These are phyloP conservation scores for Adenanthera pavonina DNA, from an alignment of 306 rosid species.

Conservation along the genomic window DNA sequence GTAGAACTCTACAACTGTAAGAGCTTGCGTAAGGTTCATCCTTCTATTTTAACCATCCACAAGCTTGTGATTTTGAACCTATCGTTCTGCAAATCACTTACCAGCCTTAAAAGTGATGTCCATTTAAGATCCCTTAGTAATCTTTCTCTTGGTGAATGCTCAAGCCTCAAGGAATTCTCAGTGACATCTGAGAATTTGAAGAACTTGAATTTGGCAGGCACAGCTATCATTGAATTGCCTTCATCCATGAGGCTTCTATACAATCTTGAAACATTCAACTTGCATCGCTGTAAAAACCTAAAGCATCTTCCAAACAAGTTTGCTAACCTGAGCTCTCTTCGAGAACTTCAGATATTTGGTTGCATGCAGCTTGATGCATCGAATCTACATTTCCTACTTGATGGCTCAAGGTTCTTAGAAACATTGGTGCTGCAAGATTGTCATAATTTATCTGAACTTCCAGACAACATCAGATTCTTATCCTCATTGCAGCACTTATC, in stretches of 20 bases:
- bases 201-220: not conserved
- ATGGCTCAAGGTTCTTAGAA: not conserved
- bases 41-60: slow-evolving; percentile 12
- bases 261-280: not conserved
- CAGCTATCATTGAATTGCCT: slow-evolving; percentile 1
- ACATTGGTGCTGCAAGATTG: not conserved
- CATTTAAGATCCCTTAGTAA: not conserved
- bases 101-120: slow-evolving; percentile 3
- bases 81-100: not conserved
- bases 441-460: slow-evolving; percentile 4
- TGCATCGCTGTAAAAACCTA: not conserved
- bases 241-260: not conserved
- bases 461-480: not conserved
- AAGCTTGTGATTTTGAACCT: slow-evolving; percentile 14
- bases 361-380: slow-evolving; percentile 21
- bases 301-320: slow-evolving; percentile 4
- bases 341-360: not conserved
- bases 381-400: not conserved
- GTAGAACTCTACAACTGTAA: not conserved
- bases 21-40: slow-evolving; percentile 14
- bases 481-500: not conserved
- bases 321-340: not conserved
- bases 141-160: not conserved
- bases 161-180: slow-evolving; percentile 15
- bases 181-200: slow-evolving; percentile 16